These are phyloP conservation scores for Cercis canadensis DNA, from an alignment of 306 rosid genomes.

Conservation along the genomic window DNA sequence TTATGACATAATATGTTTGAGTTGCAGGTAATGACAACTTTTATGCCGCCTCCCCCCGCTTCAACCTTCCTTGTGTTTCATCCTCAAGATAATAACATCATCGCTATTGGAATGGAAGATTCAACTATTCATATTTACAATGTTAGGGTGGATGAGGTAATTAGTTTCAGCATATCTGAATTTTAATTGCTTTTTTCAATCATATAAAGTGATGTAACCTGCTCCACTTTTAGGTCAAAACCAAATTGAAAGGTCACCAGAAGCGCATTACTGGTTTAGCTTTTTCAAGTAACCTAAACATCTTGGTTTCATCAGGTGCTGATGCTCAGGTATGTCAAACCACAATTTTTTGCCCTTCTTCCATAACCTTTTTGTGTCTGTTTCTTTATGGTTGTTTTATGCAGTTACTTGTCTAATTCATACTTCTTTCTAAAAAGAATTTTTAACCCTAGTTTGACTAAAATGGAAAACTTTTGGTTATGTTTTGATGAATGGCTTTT, in stretches of 20 bases:
- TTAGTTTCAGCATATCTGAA: slow-evolving; percentile 7
- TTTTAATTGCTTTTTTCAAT: background rate
- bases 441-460: slow-evolving; percentile 10
- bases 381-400: no score
- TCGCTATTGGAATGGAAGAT: slow-evolving; percentile 80
- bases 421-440: slow-evolving; percentile 17
- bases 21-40: slow-evolving; percentile 63
- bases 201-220: background rate
- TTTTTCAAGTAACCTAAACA: slow-evolving; percentile 68
- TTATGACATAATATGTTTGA: slow-evolving; percentile 22
- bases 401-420: background rate
- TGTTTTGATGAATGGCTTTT: slow-evolving; percentile 4
- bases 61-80: slow-evolving; percentile 68
- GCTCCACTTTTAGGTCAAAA: slow-evolving; percentile 52
- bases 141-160: slow-evolving; percentile 66
- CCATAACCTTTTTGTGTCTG: background rate
- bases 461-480: background rate
- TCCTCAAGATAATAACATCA: slow-evolving; percentile 74
- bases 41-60: slow-evolving; percentile 70
- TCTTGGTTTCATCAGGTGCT: slow-evolving; percentile 75
- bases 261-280: slow-evolving; percentile 77
- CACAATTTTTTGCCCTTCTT: background rate
- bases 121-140: slow-evolving; percentile 70
- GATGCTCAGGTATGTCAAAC: slow-evolving; percentile 72
- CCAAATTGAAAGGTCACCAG: slow-evolving; percentile 76